Base-by-base conservation (phyloP, 371 early-diverging fungal species). In the Mucor racemosus region DNA sequence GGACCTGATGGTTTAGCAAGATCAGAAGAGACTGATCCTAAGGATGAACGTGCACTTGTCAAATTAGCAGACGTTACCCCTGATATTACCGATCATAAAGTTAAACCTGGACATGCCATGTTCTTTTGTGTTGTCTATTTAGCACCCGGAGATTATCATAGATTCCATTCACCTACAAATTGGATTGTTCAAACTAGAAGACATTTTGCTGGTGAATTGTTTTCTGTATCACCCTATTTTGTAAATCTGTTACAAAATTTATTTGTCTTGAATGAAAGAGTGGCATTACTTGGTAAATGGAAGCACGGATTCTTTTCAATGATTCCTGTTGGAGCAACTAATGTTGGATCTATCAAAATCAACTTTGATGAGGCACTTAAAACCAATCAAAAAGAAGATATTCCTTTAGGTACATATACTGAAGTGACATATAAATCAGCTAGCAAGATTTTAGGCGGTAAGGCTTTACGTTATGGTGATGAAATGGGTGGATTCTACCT, bases 131-230 rank as follows among this genome's bases (percentile, higher is more conserved):
- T 97, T 9, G 89, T 99, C 15, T 99, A 99, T 73, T 79, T 99
- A 55, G 96, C 97, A 0, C 99, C 99, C 3, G 99, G 99, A 1
- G 98, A 98, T 73, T 99, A 99, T 79, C 99, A 99, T 78, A 89
- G 97, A 15, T 99, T 97, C 90, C 99, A 99, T 66, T 95, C 98
- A 19, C 99, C 99, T 36, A 88, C 93, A 4, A 92, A 95, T 75
- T 98, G 97, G 97, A 90, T 89, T 8, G 94, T 96, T 15, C 85
- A 93, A 64, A 83, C 85, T 3, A 76, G 95, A 46, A 80, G 96
- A 41, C 98, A 98, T 74, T 97, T 97, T 81, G 91, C 91, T 11
- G 95, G 97, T 57, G 97, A 98, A 79, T 84, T 99, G 15, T 95
- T 92, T 72, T 94, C 95, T 5, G 99, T 98, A 4, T 94, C 95